Conservation (phyloP, 1,284 basidiomycete genomes). For the Malassezia pachydermatis region DNA sequence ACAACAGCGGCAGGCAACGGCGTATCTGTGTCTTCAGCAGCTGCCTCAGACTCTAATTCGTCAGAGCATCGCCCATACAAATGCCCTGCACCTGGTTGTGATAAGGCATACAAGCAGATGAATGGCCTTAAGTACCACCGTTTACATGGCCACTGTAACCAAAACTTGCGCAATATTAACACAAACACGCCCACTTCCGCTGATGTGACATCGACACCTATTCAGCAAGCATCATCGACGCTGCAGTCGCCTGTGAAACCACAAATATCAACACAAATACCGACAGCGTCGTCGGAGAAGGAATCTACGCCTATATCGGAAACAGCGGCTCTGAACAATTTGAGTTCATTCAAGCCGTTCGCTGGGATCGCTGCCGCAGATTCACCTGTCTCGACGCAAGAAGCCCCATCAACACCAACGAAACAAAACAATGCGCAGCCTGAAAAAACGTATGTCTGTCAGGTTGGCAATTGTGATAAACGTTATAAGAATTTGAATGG, state of each 20-base stretch:
- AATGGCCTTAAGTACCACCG: slow-evolving; percentile 95
- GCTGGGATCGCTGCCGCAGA: no score
- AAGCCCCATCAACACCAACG: background rate
- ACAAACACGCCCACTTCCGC: background rate
- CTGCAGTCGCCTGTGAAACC: no score
- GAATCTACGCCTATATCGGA: background rate
- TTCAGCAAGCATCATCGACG: no score
- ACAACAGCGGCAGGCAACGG: background rate
- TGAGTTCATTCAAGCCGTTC: no score
- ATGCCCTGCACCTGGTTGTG: slow-evolving; percentile 92
- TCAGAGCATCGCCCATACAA: slow-evolving; percentile 70
- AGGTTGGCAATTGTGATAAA: slow-evolving; percentile 60
- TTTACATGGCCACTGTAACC: slow-evolving; percentile 72
- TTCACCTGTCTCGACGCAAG: background rate
- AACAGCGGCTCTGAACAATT: no score
- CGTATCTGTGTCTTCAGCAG: slow-evolving; percentile 19
- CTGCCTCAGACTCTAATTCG: slow-evolving; percentile 16
- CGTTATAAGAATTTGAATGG: slow-evolving; percentile 71
- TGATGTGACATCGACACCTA: no score
- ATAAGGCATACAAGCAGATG: slow-evolving; percentile 97
- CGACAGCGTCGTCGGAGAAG: no score
- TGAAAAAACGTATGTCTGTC: slow-evolving; percentile 38
- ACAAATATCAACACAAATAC: no score
- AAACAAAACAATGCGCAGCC: slow-evolving; percentile 1
- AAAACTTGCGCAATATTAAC: slow-evolving; percentile 27